Conservation (phyloP, 768 basidiomycete species). For the Mycena latifolia region DNA sequence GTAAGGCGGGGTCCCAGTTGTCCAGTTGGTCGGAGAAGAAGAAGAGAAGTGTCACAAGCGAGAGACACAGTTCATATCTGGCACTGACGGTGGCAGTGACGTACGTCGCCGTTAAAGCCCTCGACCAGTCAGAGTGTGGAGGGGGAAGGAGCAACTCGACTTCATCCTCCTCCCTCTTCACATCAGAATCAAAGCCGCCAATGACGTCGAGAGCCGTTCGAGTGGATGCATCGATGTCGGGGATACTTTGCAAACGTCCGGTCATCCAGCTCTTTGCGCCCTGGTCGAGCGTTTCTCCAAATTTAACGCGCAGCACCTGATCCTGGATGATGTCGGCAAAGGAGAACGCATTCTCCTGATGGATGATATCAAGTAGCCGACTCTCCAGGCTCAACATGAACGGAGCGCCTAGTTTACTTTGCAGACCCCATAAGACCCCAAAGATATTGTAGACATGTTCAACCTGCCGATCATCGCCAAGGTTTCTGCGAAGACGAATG, state of each 20-base stretch:
- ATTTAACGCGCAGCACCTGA: slow-evolving; percentile 64
- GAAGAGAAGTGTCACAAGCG: slow-evolving; percentile 75
- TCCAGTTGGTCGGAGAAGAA: slow-evolving; percentile 76
- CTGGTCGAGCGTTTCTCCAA: slow-evolving; percentile 70
- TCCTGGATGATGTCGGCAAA: slow-evolving; percentile 82
- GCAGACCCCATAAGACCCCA: slow-evolving; percentile 72
- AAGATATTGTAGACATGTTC: slow-evolving; percentile 71
- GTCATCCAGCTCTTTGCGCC: slow-evolving; percentile 71
- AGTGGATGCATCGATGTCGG: slow-evolving; percentile 67
- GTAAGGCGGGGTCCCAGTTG: slow-evolving; percentile 71
- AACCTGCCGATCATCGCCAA: slow-evolving; percentile 56
- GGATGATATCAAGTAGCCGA: slow-evolving; percentile 71
- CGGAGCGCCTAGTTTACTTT: slow-evolving; percentile 69
- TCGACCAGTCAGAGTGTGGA: slow-evolving; percentile 71
- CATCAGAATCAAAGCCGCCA: slow-evolving; percentile 75
- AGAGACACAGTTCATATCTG: slow-evolving; percentile 80
- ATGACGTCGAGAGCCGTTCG: slow-evolving; percentile 75
- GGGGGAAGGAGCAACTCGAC: slow-evolving; percentile 66
- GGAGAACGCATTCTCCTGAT: slow-evolving; percentile 84
- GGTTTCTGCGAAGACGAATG: slow-evolving; percentile 64
- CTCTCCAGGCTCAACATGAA: slow-evolving; percentile 69
- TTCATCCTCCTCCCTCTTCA: slow-evolving; percentile 85
- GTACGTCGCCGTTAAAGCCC: slow-evolving; percentile 73
- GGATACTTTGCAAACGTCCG: slow-evolving; percentile 68
- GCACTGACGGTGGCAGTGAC: slow-evolving; percentile 72